Evolutionary conservation across 345 rosid species (phyloP), one percentile per base, ranked within the genome.

Genomic region (Reutealis trisperma): DNA sequence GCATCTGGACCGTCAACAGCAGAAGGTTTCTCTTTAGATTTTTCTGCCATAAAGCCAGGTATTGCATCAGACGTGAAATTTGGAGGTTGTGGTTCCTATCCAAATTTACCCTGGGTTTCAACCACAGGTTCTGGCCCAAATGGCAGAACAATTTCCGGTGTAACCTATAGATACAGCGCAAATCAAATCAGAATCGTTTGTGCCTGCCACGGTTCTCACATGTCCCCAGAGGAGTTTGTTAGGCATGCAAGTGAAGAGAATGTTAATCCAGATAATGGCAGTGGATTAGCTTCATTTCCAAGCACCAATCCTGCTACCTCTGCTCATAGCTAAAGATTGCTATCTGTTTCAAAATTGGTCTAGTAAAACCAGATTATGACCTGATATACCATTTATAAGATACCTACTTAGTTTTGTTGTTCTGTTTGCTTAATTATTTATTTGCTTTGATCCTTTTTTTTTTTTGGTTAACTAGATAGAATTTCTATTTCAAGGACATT

Each of bases 61-160:
- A 91, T 96, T 75, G 92, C 89, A 76, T 88, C 98, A 0, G 95
- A 87, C 52, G 67, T 96, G 74, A 96, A 93, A 76, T 91, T 96
- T 75, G 98, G 97, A 72, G 98, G 99, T 51, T 89, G 94, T 16
- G 99, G 97, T 30, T 89, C 94, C 16, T 85, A 74, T 52, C 98
- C 99, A 10, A 90, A 93, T 82, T 79, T 96, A 72, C 99, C 98
- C 4, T 94, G 99, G 99, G 98, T 96, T 68, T 96, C 97, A 57
- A 90, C 98, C 79, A 94, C 93, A 0, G 94, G 89, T 15, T 85
- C 91, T 59, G 98, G 97, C 47, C 97, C 92, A 6, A 88, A 96
- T 25, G 97, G 99, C 3, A 82, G 91, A 81, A 90, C 97, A 22
- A 92, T 96, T 70, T 96, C 98, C 0, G 99, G 99, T 66, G 99